Base-by-base conservation (phyloP, 495 filamentous ascomycete genomes). In the Amphirosellinia nigrospora region DNA sequence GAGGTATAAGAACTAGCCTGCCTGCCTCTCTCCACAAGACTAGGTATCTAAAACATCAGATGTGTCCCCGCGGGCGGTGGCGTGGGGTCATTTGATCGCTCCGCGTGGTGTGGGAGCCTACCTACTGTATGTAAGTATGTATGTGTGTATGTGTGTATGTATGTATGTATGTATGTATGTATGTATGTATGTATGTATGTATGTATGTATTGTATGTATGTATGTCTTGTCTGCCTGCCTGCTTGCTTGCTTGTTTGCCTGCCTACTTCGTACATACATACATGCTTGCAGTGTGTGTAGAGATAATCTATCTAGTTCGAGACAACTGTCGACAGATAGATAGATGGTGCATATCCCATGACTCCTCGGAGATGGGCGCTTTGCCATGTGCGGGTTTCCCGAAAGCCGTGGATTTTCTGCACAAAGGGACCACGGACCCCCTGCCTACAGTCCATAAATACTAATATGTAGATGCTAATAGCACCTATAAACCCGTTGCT, bases 31-130 rank as follows among this genome's bases (percentile, higher is more conserved):
- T 48, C 23, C 28, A 30, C 23, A 64, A 64, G 30, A 50, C 38
- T 30, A 23, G 61, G 61, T 50, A 36, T 36, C 36, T 61, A 39
- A 41, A 63, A 30, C 60, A 63, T 46, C 36, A 30, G 39, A 45
- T 30, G 60, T 26, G 26, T 16, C 21, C 3, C 3, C 7, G 38
- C 43, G 61, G 61, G 28, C 13, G 41, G 61, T 36, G 43, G 61
- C 30, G 61, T 64, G 43, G 61, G 61, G 61, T 64, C 61, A 64
- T 36, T 64, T 64, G 61, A 64, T 64, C 26, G 61, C 28, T 48
- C 28, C 16, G 28, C 38, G 60, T 46, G 61, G 61, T 64, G 61
- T 64, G 61, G 61, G 43, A 50, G 61, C 28, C 41, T 50, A 16
- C 45, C 41, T 32, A n/a, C n/a, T n/a, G n/a, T n/a, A n/a, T n/a